A percentile compares a stretch with the other conserved stretches of the same genome.
Conservation (phyloP, 2,329 filamentous ascomycete species). For the Fusarium caatingaense region DNA sequence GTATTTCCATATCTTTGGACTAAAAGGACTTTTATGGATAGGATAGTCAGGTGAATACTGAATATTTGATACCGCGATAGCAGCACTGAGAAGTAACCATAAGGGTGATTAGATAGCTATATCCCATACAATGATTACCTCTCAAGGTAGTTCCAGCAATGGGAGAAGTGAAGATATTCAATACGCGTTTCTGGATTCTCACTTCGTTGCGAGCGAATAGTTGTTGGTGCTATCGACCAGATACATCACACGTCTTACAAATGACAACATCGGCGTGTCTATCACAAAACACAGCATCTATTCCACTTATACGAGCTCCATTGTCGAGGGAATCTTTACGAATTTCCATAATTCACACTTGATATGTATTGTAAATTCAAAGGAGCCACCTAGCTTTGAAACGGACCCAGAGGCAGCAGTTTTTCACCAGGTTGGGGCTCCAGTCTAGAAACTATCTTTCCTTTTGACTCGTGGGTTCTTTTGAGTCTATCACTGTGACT, state of each 20-base stretch:
- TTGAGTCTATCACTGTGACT: too few relatives aligned
- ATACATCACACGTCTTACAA: not conserved
- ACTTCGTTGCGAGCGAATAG: not conserved
- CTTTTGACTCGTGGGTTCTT: too few relatives aligned
- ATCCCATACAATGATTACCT: not conserved
- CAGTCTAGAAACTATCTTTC: too few relatives aligned
- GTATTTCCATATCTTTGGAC: slow-evolving; percentile 4
- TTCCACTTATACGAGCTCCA: accelerated
- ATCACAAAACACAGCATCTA: accelerated
- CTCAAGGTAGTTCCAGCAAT: not conserved
- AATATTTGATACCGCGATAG: not conserved
- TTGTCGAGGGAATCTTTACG: accelerated
- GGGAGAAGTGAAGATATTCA: not conserved
- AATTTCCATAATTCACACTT: not conserved
- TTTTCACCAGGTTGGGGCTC: too few relatives aligned
- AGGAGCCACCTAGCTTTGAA: too few relatives aligned
- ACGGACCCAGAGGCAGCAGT: too few relatives aligned
- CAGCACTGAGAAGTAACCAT: not conserved
- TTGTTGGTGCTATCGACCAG: not conserved
- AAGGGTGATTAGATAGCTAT: not conserved
- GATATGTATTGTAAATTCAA: slow-evolving; percentile 16
- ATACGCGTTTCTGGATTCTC: not conserved
- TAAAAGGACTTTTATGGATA: slow-evolving; percentile 18
- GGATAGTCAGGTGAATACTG: not conserved
- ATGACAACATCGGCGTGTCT: not conserved